Evolutionary conservation across 1,284 basidiomycete species (phyloP), one percentile per base, ranked within the genome.

Genomic region (Pholiota adiposa): DNA sequence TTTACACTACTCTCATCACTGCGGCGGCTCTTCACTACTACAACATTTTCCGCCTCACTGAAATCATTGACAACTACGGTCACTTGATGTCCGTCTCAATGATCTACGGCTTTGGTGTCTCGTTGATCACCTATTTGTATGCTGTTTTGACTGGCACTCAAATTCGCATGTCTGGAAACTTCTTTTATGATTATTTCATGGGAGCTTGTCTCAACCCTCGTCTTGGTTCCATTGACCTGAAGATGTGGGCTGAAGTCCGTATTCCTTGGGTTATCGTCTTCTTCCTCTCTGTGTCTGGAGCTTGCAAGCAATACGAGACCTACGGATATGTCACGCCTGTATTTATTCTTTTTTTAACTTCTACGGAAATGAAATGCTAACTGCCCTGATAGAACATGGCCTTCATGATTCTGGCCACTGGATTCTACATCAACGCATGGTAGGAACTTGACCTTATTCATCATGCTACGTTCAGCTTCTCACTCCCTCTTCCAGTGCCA

Each of bases 181-280:
- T 93, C 76, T 84, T 96, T 66, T 99, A 97, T 73, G 96, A 97
- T 70, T 90, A 95, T 64, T 97, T 95, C 78, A 98, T 98, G 96
- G 97, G 97, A 50, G 95, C 96, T 38, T 85, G 84, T 56, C 82
- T 99, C 64, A 99, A 98, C 79, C 97, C 97, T 12, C 88, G 97
- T 60, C 85, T 99, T 64, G 95, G 96, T n/a, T 82, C 83, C 34
- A 85, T 99, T 67, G 97, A 98, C 77, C 80, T 99, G 71, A 99
- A 99, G 82, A 98, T 99, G 96, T 99, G 96, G 88, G 94, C 94
- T 25, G 97, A 99, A 75, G 97, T 99, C 59, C 88, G 97, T 54
- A 94, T 99, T 67, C 96, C 96, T 6, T 99, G 97, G 97, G 90
- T 97, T 19, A 87, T 98, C 58, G 89, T 97, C 16, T 98, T 98